Conservation (phyloP, 1,284 basidiomycete species). For the Moniliophthora roreri region DNA sequence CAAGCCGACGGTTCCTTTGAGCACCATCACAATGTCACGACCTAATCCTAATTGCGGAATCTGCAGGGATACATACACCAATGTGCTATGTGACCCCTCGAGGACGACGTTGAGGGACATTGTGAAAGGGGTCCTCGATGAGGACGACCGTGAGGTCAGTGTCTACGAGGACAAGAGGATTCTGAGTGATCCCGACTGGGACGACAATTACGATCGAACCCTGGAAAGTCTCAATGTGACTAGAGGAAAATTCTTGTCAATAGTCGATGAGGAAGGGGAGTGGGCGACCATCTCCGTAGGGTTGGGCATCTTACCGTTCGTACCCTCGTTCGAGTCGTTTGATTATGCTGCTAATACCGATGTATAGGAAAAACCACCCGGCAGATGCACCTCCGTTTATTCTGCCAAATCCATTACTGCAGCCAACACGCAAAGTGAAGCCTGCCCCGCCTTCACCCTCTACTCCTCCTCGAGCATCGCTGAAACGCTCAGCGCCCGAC, state of each 20-base stretch:
- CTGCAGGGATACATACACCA: slow-evolving; percentile 84
- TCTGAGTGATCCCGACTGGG: slow-evolving; percentile 86
- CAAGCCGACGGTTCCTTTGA: slow-evolving; percentile 74
- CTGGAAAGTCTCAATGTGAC: slow-evolving; percentile 72
- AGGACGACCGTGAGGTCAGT: slow-evolving; percentile 65
- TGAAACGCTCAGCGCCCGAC: slow-evolving; percentile 56
- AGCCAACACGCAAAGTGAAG: slow-evolving; percentile 48
- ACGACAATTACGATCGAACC: slow-evolving; percentile 77
- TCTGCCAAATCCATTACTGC: slow-evolving; percentile 61
- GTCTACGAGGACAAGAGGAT: slow-evolving; percentile 86
- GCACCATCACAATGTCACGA: slow-evolving; percentile 56
- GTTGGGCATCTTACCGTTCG: slow-evolving; percentile 72
- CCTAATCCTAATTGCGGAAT: slow-evolving; percentile 82
- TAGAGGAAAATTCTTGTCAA: slow-evolving; percentile 79
- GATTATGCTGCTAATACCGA: slow-evolving; percentile 5
- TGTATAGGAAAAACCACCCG: slow-evolving; percentile 50
- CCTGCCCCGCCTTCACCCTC: slow-evolving; percentile 39
- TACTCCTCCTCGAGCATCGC: slow-evolving; percentile 38
- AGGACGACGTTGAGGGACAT: slow-evolving; percentile 72
- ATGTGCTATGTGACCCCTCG: slow-evolving; percentile 68
- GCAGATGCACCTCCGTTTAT: slow-evolving; percentile 50
- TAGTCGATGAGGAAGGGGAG: slow-evolving; percentile 88
- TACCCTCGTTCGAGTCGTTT: slow-evolving; percentile 15
- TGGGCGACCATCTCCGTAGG: slow-evolving; percentile 74
- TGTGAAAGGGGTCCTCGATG: slow-evolving; percentile 65